Evolutionary conservation across 306 rosid genomes (phyloP).

Genomic region (Canavalia ensiformis): DNA sequence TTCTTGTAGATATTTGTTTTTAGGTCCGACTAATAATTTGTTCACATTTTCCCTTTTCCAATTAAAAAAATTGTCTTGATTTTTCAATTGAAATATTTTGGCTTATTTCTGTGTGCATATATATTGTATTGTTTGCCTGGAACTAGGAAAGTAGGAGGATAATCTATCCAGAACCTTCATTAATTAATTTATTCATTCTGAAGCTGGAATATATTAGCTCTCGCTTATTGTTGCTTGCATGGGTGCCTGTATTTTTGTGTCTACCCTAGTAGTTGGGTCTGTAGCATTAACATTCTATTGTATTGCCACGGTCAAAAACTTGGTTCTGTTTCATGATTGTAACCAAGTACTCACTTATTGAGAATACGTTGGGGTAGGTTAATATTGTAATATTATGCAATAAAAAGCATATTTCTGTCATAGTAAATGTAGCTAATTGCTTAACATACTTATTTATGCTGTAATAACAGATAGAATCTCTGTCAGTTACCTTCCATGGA

Average conservation of each 20-base stretch:
- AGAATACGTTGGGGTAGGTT: conserved; percentile 38
- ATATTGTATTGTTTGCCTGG: background rate
- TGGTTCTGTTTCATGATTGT: conserved; percentile 41
- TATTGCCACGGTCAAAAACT: conserved; percentile 43
- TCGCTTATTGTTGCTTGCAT: conserved; percentile 52
- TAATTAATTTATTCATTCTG: conserved; percentile 13
- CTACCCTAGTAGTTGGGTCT: conserved; percentile 48
- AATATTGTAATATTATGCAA: background rate
- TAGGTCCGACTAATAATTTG: too few species aligned
- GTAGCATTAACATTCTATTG: conserved; percentile 49
- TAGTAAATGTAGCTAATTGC: conserved; percentile 25
- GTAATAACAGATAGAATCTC: conserved; percentile 84
- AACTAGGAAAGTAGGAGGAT: conserved; percentile 1
- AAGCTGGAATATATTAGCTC: background rate
- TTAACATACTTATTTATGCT: conserved; percentile 30
- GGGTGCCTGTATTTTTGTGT: conserved; percentile 47
- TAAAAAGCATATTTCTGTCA: conserved; percentile 24
- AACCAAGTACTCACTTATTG: conserved; percentile 24
- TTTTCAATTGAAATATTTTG: background rate
- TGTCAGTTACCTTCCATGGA: conserved; percentile 95
- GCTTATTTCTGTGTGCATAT: background rate
- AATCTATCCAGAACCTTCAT: background rate
- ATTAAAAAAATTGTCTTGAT: background rate
- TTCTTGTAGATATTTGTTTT: too few species aligned
- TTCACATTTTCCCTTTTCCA: background rate